phyloP scores from a whole-genome alignment of 2,329 filamentous ascomycete species.

The Cadophora gregata region DNA sequence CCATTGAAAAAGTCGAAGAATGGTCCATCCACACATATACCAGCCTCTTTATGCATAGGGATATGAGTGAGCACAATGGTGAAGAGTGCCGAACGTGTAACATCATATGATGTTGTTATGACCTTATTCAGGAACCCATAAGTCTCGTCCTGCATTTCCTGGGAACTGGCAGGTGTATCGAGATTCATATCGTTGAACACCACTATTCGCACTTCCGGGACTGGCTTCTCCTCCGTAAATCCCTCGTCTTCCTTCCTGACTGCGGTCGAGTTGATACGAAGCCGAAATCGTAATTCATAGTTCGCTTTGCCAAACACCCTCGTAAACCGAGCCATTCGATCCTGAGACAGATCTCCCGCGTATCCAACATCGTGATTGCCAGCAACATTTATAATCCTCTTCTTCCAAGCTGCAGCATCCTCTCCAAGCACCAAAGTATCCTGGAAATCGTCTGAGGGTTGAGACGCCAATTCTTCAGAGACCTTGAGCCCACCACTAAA shows the following conservation, averaged over 20 bases:
- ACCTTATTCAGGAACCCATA: constrained; percentile 78
- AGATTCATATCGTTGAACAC: constrained; percentile 94
- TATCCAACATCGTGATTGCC: constrained; percentile 98
- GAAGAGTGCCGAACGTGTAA: constrained; percentile 68
- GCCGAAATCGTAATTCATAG: constrained; percentile 81
- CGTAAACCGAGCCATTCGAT: constrained; percentile 82
- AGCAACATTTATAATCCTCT: constrained; percentile 83
- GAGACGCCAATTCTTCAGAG: constrained; percentile 58
- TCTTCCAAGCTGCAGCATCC: constrained; percentile 67
- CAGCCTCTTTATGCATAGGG: constrained; percentile 82
- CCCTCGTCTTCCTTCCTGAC: constrained; percentile 44
- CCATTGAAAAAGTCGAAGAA: constrained; percentile 78
- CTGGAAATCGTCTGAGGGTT: constrained; percentile 51
- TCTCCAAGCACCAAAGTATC: constrained; percentile 42
- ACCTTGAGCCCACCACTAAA: constrained; percentile 74
- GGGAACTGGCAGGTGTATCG: constrained; percentile 76
- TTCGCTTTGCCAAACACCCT: constrained; percentile 84
- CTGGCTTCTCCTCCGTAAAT: constrained; percentile 53
- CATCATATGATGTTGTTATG: constrained; percentile 66
- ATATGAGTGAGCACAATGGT: constrained; percentile 92
- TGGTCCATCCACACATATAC: constrained; percentile 83
- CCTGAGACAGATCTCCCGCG: constrained; percentile 83
- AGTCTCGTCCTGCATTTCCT: constrained; percentile 73
- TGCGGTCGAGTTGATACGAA: constrained; percentile 53
- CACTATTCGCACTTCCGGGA: constrained; percentile 79